These are phyloP conservation scores for Samsoniella hepiali DNA, from an alignment of 2,329 filamentous ascomycete species.

Conservation along the genomic window DNA sequence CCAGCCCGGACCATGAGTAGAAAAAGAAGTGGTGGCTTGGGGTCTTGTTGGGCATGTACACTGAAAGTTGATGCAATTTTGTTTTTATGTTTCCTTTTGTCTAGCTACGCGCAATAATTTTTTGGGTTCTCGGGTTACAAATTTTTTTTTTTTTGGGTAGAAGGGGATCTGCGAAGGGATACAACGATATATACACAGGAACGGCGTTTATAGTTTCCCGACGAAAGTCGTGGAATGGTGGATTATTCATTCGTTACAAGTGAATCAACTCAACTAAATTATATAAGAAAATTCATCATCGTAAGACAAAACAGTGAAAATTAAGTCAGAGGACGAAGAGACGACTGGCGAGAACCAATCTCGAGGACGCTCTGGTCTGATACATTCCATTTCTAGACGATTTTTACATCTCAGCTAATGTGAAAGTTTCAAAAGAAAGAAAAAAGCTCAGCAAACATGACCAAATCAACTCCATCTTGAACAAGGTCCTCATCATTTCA, in stretches of 20 bases:
- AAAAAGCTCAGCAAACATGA: too few species aligned
- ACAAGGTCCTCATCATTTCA: neutral
- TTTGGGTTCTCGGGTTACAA: neutral
- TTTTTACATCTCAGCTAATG: too few species aligned
- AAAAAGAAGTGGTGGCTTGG: neutral
- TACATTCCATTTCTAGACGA: too few species aligned
- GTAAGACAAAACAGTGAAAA: too few species aligned
- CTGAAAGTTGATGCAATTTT: neutral
- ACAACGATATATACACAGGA: neutral
- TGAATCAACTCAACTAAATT: too few species aligned
- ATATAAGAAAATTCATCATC: too few species aligned
- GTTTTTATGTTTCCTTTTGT: neutral
- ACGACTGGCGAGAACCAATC: too few species aligned
- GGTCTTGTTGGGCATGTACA: neutral
- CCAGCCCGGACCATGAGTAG: conserved; percentile 18
- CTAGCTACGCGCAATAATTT: neutral
- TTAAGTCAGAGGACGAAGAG: too few species aligned
- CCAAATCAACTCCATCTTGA: neutral
- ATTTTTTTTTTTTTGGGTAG: neutral
- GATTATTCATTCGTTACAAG: too few species aligned
- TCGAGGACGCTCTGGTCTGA: too few species aligned
- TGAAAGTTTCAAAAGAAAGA: too few species aligned
- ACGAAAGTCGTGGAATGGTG: too few species aligned
- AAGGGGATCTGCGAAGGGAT: neutral
- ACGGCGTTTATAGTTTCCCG: neutral